Percentiles rank a stretch among this genome's conserved stretches.
Evolutionary conservation across 2,329 filamentous ascomycete species (phyloP).

Genomic region (Diaporthe vexans): DNA sequence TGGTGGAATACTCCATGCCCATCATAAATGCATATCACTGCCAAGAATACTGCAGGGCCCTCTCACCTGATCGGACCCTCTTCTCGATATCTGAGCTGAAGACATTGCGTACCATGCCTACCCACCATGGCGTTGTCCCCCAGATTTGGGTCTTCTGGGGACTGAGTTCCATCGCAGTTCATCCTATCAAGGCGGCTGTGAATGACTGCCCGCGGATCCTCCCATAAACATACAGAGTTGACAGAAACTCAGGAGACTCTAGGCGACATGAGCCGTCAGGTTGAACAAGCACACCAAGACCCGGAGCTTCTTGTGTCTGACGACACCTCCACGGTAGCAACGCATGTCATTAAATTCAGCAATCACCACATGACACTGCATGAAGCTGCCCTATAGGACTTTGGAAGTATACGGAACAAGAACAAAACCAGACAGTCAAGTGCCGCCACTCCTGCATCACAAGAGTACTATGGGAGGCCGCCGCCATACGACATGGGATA

Average conservation of each 20-base stretch:
- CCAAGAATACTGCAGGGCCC: neutral
- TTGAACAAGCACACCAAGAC: neutral
- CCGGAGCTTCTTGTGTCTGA: neutral
- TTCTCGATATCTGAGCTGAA: neutral
- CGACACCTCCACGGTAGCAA: too few species aligned
- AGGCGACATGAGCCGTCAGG: neutral
- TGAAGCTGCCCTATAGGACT: too few species aligned
- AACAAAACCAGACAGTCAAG: too few species aligned
- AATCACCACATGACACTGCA: too few species aligned
- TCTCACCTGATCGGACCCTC: too few species aligned
- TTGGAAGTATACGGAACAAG: too few species aligned
- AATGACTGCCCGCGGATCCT: constrained; percentile 10
- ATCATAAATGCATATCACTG: neutral
- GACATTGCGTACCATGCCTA: neutral
- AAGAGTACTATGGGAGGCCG: too few species aligned
- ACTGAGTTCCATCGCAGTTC: neutral
- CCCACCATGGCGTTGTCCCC: neutral
- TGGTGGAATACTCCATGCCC: neutral
- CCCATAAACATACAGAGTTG: neutral
- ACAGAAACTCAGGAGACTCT: neutral
- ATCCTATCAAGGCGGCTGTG: neutral
- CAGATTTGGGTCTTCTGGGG: constrained; percentile 6
- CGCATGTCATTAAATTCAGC: too few species aligned
- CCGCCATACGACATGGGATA: too few species aligned
- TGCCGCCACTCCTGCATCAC: too few species aligned